A percentile compares a stretch with the other conserved stretches of the same genome.
Evolutionary conservation across 805 yeast species (phyloP).

Genomic region (Kuraishia capsulata): DNA sequence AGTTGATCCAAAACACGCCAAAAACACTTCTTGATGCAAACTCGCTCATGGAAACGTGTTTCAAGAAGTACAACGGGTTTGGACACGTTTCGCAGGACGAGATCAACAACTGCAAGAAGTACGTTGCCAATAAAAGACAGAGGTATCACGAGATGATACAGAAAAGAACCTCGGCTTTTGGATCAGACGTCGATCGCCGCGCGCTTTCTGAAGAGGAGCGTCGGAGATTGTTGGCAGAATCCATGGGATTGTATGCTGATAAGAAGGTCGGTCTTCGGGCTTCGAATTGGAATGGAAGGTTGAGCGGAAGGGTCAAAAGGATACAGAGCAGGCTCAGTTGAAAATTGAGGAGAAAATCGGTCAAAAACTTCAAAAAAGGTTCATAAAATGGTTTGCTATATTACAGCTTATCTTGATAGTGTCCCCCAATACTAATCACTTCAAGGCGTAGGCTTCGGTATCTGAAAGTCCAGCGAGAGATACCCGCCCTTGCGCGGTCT

Average conservation of each 20-base stretch:
- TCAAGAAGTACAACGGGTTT: constrained; percentile 61
- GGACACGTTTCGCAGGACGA: constrained; percentile 79
- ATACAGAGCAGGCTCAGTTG: constrained; percentile 16
- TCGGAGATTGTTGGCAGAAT: constrained; percentile 15
- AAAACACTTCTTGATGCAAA: constrained; percentile 62
- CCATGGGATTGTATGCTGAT: constrained; percentile 13
- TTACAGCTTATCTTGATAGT: too few relatives aligned
- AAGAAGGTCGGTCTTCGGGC: constrained; percentile 21
- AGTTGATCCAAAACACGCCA: constrained; percentile 78
- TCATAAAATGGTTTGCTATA: too few relatives aligned
- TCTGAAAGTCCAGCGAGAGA: constrained; percentile 46
- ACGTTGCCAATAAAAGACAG: constrained; percentile 58
- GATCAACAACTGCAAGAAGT: constrained; percentile 65
- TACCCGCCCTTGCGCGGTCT: constrained; percentile 46
- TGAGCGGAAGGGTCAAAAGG: constrained; percentile 20
- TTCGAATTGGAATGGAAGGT: constrained; percentile 24
- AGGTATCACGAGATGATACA: constrained; percentile 24
- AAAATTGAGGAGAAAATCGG: neutral
- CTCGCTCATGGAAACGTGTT: constrained; percentile 61
- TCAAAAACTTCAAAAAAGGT: neutral
- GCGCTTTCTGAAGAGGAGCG: constrained; percentile 19
- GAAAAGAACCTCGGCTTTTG: constrained; percentile 5
- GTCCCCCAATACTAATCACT: too few relatives aligned
- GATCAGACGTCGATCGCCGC: too few relatives aligned
- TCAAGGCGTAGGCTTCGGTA: constrained; percentile 30